Evolutionary conservation across 345 rosid genomes (phyloP).

Genomic region (Camelina neglecta): DNA sequence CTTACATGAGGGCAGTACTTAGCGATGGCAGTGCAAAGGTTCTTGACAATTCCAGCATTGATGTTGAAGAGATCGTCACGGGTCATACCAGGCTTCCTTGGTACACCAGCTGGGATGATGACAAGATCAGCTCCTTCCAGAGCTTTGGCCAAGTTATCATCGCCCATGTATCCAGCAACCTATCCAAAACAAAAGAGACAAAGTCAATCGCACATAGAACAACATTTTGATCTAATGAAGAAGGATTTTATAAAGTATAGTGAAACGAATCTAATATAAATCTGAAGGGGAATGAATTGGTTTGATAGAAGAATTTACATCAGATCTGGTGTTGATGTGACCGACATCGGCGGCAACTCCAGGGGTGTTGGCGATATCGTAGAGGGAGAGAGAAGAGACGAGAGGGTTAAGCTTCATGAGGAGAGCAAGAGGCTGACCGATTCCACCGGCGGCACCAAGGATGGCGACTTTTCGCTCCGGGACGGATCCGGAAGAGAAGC

Average conservation of each 20-base stretch:
- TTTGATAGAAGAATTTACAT: neutral
- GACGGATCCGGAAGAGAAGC: conserved; percentile 60
- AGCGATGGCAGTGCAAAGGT: conserved; percentile 59
- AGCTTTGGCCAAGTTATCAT: conserved; percentile 49
- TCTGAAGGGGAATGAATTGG: neutral
- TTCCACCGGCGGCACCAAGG: conserved; percentile 87
- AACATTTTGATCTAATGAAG: neutral
- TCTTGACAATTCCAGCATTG: conserved; percentile 61
- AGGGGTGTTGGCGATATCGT: conserved; percentile 74
- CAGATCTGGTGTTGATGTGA: conserved; percentile 77
- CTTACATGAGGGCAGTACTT: conserved; percentile 63
- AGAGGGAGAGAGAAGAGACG: conserved; percentile 71
- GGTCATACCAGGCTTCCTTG: conserved; percentile 84
- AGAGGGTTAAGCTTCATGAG: conserved; percentile 86
- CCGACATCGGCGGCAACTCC: conserved; percentile 86
- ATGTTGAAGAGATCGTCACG: conserved; percentile 75
- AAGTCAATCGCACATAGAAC: neutral
- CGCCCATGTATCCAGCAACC: conserved; percentile 54
- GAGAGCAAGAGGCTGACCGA: conserved; percentile 78
- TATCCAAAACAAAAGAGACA: neutral
- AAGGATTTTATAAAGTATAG: neutral
- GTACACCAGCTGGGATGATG: conserved; percentile 76
- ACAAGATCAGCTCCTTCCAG: conserved; percentile 69
- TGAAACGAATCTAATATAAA: neutral
- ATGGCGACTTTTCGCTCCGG: conserved; percentile 76